Evolutionary conservation across 2,329 filamentous ascomycete species (phyloP), one percentile per base, ranked within the genome.

Genomic region (Phyllosticta ampelicida): DNA sequence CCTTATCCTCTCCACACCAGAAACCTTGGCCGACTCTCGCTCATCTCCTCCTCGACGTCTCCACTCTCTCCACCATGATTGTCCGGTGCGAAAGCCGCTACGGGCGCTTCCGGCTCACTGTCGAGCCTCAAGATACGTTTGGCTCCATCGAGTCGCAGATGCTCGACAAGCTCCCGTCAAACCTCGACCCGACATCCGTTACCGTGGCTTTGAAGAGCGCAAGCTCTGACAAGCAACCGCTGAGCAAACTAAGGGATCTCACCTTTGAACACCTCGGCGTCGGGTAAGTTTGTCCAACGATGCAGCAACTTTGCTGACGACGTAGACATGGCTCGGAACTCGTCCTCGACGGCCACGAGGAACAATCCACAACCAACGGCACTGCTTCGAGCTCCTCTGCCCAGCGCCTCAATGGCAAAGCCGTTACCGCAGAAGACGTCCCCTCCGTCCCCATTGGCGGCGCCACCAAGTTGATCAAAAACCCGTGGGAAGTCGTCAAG

Each of bases 401-500:
- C 18, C 64, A 63, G 29, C 81, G 87, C 57, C 80, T 95, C n/a
- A 91, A 89, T 71, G 90, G 89, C 61, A 85, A 86, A 65, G 81
- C 86, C 28, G 82, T 94, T 49, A 75, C 85, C 16, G 81, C 86
- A 19, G 82, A 81, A 60, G 86, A 92, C 67, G 81, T 86, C 63
- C 72, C 82, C 3, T 80, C 83, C 61, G 81, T 85, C 53, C 77
- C 76, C 56, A 74, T 81, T 50, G 78, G 76, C 4, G 80, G 80
- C 1, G 78, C 82, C 5, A 76, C 76, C 11, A 73, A 83, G 55
- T 77, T 83, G 55, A 86, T 91, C 66, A 89, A 87, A 72, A 96
- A 94, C 63, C 89, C 90, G 0, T 97, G 94, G 94, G 94, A 99
- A 68, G 83, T 87, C 9, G 87, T 97, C 16, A 84, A 84, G 67